Conservation (phyloP, 2,329 filamentous ascomycete genomes). For the Salinomyces thailandicus region DNA sequence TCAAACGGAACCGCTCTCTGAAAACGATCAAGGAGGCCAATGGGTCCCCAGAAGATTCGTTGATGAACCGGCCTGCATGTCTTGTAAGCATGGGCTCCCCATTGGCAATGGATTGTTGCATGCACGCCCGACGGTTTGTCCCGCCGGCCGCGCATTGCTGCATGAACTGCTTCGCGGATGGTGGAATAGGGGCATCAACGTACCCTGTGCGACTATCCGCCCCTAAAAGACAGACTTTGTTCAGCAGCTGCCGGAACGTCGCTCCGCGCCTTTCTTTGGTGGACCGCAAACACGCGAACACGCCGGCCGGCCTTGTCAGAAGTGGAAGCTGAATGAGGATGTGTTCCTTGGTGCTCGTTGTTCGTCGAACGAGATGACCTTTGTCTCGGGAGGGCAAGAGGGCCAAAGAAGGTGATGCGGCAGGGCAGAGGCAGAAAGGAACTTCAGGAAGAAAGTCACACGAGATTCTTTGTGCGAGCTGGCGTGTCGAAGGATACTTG, state of each 20-base stretch:
- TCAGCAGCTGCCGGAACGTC: constrained; percentile 10
- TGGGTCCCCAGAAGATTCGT: constrained; percentile 5
- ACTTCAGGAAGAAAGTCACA: constrained; percentile 19
- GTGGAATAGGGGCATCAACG: constrained; percentile 9
- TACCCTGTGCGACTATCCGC: constrained; percentile 24
- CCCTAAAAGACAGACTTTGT: constrained; percentile 19
- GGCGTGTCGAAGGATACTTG: constrained; percentile 20
- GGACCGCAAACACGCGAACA: constrained; percentile 8
- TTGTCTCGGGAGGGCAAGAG: constrained; percentile 23
- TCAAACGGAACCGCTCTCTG: constrained; percentile 5
- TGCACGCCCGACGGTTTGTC: constrained; percentile 18
- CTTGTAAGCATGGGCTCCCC: constrained; percentile 23
- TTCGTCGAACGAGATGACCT: constrained; percentile 17
- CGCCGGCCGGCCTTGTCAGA: constrained; percentile 11
- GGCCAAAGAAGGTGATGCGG: constrained; percentile 1
- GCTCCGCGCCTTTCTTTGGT: constrained; percentile 16
- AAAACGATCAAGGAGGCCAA: constrained; percentile 6
- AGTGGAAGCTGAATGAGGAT: constrained; percentile 6
- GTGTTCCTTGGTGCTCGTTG: constrained; percentile 15
- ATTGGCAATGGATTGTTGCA: constrained; percentile 14
- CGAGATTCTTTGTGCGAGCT: constrained; percentile 26
- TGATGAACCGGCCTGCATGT: constrained; percentile 19
- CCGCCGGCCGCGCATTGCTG: constrained; percentile 15
- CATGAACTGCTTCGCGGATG: constrained; percentile 13
- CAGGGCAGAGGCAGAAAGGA: constrained; percentile 22